These are phyloP conservation scores for Cordyceps fumosorosea DNA, from an alignment of 2,329 filamentous ascomycete genomes.

Conservation along the genomic window DNA sequence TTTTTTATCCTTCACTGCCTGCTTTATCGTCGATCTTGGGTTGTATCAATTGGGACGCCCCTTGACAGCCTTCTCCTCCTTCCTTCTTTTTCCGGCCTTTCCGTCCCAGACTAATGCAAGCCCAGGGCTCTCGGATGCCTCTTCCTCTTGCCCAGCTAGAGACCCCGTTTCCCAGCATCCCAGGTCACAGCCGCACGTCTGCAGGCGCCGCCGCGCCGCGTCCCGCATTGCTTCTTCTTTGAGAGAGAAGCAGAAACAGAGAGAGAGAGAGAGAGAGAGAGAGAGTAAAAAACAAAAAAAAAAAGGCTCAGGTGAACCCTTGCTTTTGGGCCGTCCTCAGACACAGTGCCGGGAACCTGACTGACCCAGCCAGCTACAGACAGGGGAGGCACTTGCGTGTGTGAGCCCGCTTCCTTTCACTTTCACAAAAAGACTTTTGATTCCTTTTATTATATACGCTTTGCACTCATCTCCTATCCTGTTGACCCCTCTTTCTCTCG, in stretches of 20 bases:
- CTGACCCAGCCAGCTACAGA: neutral
- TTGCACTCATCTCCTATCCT: neutral
- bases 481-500: neutral
- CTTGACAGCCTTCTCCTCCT: neutral
- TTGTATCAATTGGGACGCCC: neutral
- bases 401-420: neutral
- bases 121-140: neutral
- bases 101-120: conserved; percentile 1
- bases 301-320: neutral
- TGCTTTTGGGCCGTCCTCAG: neutral
- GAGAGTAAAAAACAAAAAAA: neutral
- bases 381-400: neutral
- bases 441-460: neutral
- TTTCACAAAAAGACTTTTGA: neutral
- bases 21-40: neutral
- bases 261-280: neutral
- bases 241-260: neutral
- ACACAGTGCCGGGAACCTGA: neutral
- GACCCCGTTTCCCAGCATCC: neutral
- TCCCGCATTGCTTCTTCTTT: conserved; percentile 1
- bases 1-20: neutral
- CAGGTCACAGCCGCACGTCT: neutral
- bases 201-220: neutral
- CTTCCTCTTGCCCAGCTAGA: neutral
- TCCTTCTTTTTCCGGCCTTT: neutral